Conservation (phyloP, 2,329 filamentous ascomycete genomes). For the Monosporascus sp. region DNA sequence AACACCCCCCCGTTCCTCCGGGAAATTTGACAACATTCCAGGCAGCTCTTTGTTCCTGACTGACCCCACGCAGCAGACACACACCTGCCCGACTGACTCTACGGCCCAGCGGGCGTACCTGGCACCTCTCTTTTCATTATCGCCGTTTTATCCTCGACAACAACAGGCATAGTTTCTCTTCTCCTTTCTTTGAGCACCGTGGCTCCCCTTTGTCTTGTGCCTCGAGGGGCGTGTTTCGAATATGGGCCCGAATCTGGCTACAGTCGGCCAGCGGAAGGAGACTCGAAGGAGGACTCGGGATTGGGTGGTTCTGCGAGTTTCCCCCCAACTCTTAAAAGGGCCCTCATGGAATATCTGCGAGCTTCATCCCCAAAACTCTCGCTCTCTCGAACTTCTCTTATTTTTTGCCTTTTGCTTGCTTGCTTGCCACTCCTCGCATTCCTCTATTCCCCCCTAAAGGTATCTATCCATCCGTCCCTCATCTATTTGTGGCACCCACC, state of each 20-base stretch:
- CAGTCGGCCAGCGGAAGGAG: neutral
- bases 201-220: constrained; percentile 1
- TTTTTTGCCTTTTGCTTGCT: neutral
- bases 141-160: neutral
- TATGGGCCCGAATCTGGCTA: neutral
- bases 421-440: constrained; percentile 23
- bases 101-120: neutral
- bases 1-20: constrained; percentile 8
- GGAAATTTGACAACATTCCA: constrained; percentile 24
- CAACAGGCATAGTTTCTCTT: neutral
- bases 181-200: neutral
- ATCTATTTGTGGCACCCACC: neutral
- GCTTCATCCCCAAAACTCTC: constrained; percentile 1
- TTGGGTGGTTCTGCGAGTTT: neutral
- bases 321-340: neutral
- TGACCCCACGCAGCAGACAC: constrained; percentile 7
- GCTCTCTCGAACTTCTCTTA: neutral
- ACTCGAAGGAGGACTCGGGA: neutral
- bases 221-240: neutral
- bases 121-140: neutral
- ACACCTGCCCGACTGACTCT: neutral
- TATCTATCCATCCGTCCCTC: neutral
- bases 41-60: constrained; percentile 16
- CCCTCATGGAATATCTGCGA: constrained; percentile 21
- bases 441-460: constrained; percentile 12